These are phyloP conservation scores for Wallacemonas rigidus DNA, from an alignment of 208 protist species.

Conservation along the genomic window DNA sequence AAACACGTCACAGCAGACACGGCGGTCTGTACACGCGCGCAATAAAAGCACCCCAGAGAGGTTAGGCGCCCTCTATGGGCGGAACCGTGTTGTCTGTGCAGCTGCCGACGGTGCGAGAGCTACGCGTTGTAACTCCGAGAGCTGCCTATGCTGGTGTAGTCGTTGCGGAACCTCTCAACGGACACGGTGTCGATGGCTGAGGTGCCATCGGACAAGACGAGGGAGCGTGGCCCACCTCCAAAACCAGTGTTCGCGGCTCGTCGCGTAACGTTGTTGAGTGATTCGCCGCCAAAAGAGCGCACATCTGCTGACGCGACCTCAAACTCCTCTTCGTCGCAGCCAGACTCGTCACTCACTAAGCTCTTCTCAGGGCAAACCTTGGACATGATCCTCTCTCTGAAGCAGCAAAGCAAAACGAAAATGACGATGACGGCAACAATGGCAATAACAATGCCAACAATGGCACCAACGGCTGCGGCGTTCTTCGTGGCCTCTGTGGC, in stretches of 20 bases:
- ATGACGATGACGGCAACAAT: conserved; percentile 8
- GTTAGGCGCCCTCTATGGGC: too few relatives aligned
- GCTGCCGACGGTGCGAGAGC: too few relatives aligned
- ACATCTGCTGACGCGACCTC: background rate
- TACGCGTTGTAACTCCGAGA: background rate
- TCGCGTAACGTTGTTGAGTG: background rate
- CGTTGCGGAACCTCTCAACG: background rate
- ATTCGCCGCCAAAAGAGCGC: background rate
- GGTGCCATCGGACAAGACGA: background rate
- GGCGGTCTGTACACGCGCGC: too few relatives aligned
- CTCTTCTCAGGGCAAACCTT: conserved; percentile 17
- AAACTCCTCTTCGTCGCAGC: conserved; percentile 3
- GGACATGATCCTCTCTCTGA: conserved; percentile 14
- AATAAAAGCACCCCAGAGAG: too few relatives aligned
- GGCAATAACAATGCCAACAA: conserved; percentile 4
- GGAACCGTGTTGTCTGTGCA: too few relatives aligned
- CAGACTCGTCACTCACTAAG: background rate
- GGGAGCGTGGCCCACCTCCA: background rate
- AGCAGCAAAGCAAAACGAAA: conserved; percentile 19
- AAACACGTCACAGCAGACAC: too few relatives aligned
- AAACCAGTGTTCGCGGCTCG: background rate
- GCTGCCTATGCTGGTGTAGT: background rate
- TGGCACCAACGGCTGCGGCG: background rate
- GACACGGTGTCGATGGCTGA: conserved; percentile 3
- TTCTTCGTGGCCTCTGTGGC: conserved; percentile 5